Base-by-base conservation (phyloP, 176 grass and related monocot species). In the Bonia amplexicaulis region DNA sequence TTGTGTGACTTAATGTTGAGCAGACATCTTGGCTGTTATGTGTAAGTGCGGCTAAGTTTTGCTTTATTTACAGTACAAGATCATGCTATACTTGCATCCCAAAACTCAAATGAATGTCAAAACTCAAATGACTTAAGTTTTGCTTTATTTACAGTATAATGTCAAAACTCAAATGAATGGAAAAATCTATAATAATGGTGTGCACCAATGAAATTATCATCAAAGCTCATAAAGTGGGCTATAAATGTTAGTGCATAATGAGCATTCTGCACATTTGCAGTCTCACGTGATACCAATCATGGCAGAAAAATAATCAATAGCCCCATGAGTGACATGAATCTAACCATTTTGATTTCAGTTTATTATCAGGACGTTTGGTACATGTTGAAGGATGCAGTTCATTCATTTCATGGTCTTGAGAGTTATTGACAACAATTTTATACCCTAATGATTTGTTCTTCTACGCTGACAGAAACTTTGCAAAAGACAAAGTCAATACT, bases 401-500 rank as follows among this genome's bases (percentile, higher is more conserved):
- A 62, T 69, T 63, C 11, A 26, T 81, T 62, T 63, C 44, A n/a
- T 71, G 33, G 47, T 55, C 46, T 77, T 58, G 47, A 35, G 12
- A 71, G 52, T 31, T 63, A 42, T 63, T 45, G 23, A 51, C 39
- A 67, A 25, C 19, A 55, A 54, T 64, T 62, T 8, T 25, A 49
- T 65, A 5, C 9, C 37, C 9, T 78, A 41, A 87, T 84, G 6
- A 31, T 60, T 66, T 57, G 12, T 64, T 82, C 14, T 85, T 82
- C 44, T 61, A 57, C 79, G 23, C 31, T 78, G 58, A 52, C 89
- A 98, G 96, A 93, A 88, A 93, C 89, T 76, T 80, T 98, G 82
- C 66, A 83, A 59, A 92, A 85, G 73, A 98, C 96, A 19, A 88
- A 71, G 42, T 91, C 86, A 42, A 85, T 92, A 87, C 51, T 98